Conservation (phyloP, 352 stramenopile species). For the Phytophthora idaei region DNA sequence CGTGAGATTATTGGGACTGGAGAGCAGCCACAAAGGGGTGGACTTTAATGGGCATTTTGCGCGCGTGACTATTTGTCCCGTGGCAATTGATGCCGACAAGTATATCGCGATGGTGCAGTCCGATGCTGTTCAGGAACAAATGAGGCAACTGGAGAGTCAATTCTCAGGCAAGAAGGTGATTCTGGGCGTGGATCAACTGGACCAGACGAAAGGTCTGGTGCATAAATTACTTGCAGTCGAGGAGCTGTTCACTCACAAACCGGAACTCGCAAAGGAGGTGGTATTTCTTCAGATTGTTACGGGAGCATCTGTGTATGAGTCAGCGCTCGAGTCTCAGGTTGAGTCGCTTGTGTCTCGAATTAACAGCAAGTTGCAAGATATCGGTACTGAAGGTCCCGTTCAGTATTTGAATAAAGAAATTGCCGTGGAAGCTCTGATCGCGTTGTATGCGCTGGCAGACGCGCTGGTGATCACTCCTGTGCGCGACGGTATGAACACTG, state of each 20-base stretch:
- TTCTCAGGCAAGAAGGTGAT: slow-evolving; percentile 89
- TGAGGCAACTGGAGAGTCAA: slow-evolving; percentile 60
- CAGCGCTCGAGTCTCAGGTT: slow-evolving; percentile 83
- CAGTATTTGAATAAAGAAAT: slow-evolving; percentile 93
- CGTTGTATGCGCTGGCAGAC: slow-evolving; percentile 88
- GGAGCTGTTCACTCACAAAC: slow-evolving; percentile 85
- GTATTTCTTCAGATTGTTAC: slow-evolving; percentile 95
- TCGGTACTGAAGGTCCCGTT: slow-evolving; percentile 83
- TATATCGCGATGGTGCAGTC: slow-evolving; percentile 71
- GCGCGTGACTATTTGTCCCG: slow-evolving; percentile 85
- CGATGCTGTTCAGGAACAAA: slow-evolving; percentile 68
- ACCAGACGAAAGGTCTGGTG: slow-evolving; percentile 91
- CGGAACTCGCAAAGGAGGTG: slow-evolving; percentile 93
- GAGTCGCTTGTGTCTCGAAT: slow-evolving; percentile 91
- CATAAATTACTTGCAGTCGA: slow-evolving; percentile 92
- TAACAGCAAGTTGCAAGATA: slow-evolving; percentile 92
- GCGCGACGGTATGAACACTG: slow-evolving; percentile 92
- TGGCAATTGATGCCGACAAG: slow-evolving; percentile 87
- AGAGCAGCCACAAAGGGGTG: slow-evolving; percentile 89
- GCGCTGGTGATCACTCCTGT: slow-evolving; percentile 86
- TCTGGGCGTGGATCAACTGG: slow-evolving; percentile 82
- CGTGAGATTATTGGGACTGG: slow-evolving; percentile 83
- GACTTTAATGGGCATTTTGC: slow-evolving; percentile 91
- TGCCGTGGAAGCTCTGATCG: slow-evolving; percentile 84
- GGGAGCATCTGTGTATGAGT: slow-evolving; percentile 51